Conservation (phyloP, 2,329 filamentous ascomycete genomes). For the Myriosclerotinia curreyana region DNA sequence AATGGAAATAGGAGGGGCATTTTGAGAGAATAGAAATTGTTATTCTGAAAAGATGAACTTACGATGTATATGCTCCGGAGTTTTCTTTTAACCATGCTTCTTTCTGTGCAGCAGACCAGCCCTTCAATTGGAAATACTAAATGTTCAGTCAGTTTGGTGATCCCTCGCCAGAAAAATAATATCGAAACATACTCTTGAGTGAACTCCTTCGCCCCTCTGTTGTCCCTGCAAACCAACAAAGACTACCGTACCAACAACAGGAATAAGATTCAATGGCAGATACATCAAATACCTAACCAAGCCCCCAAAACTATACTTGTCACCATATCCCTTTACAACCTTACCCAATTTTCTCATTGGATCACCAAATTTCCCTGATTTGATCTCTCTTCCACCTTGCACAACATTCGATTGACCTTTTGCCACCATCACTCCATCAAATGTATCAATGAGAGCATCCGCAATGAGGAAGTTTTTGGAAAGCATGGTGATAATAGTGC, state of each 20-base stretch:
- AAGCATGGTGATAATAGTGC: conserved; percentile 54
- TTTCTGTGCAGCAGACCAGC: conserved; percentile 65
- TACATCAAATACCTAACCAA: conserved; percentile 68
- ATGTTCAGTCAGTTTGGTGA: conserved; percentile 34
- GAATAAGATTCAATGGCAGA: conserved; percentile 89
- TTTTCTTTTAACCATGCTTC: conserved; percentile 68
- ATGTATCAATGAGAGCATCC: conserved; percentile 82
- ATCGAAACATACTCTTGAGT: conserved; percentile 50
- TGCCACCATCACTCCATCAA: conserved; percentile 68
- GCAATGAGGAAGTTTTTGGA: conserved; percentile 72
- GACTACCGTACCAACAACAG: conserved; percentile 76
- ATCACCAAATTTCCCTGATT: conserved; percentile 50
- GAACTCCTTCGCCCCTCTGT: conserved; percentile 42
- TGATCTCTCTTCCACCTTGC: conserved; percentile 69
- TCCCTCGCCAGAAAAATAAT: not conserved
- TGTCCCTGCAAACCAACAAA: conserved; percentile 76
- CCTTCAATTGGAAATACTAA: conserved; percentile 89
- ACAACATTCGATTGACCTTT: conserved; percentile 59
- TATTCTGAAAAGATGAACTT: conserved; percentile 39
- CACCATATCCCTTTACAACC: conserved; percentile 56
- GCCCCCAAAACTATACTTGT: conserved; percentile 56
- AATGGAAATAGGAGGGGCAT: not conserved
- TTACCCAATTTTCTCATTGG: conserved; percentile 55
- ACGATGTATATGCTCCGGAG: conserved; percentile 78
- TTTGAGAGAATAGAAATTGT: not conserved